Evolutionary conservation across 441 rosid species (phyloP), one percentile per base, ranked within the genome.

Genomic region (Populus hybrid): DNA sequence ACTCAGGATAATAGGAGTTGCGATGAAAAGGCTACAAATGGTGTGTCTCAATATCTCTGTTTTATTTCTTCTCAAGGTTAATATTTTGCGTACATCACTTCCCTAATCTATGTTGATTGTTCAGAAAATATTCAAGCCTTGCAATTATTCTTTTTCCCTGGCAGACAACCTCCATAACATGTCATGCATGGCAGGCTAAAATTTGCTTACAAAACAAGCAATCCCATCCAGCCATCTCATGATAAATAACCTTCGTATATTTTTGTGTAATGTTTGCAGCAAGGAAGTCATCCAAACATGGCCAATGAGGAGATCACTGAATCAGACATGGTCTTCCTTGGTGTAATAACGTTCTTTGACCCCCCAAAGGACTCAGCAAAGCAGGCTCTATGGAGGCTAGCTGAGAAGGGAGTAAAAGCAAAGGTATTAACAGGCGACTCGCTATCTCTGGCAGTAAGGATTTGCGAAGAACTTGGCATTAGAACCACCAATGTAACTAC

Each of bases 291-390:
- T 66, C 75, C 64, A 23, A 69, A 46, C 79, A 81, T 30, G 32
- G 32, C 32, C 32, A 73, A 70, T 28, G 89, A 85, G 21, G 89
- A 85, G 72, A 59, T 16, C 8, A 54, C 69, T 24, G 95, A 92
- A 80, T 86, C 87, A 40, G 88, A 84, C 81, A 90, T 92, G 96
- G 90, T 86, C 70, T 90, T 92, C 80, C 88, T 90, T 10, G 94
- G 94, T 50, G 81, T 92, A 50, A 80, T 86, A 81, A 84, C 93
- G 65, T 90, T 92, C 86, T 92, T 81, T 36, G 96, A 92, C 81
- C 92, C 92, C 3, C 94, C 96, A 1, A 92, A 90, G 84, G 96
- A 92, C 86, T 81, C 91, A 0, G 96, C 96, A 61, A 90, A 90
- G 90, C 87, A 92, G 82, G 96, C 96, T 73, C 85, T 90, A 12